These are phyloP conservation scores for Castanea crenata DNA, from an alignment of 306 rosid species.

Conservation along the genomic window DNA sequence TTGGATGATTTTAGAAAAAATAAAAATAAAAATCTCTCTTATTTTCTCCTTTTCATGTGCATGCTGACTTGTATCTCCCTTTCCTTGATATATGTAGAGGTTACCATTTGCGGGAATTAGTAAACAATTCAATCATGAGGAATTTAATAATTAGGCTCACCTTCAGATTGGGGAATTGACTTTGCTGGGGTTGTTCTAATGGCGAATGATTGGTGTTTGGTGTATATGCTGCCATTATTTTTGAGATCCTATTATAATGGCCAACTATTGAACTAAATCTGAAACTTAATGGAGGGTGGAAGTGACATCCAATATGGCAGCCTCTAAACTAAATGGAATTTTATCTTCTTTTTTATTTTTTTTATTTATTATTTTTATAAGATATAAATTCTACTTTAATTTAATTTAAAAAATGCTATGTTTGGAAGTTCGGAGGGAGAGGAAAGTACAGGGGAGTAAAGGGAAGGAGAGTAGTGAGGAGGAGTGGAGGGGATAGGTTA, in stretches of 20 bases:
- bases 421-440: no score
- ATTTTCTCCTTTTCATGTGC: not conserved
- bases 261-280: conserved; percentile 14
- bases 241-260: not conserved
- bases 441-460: no score
- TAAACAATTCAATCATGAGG: conserved; percentile 10
- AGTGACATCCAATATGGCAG: conserved; percentile 10
- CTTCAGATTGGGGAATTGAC: not conserved
- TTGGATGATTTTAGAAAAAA: not conserved
- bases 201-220: conserved; percentile 29
- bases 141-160: conserved; percentile 21
- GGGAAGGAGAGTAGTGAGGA: no score
- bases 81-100: not conserved
- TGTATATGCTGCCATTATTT: conserved; percentile 29
- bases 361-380: no score
- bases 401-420: no score
- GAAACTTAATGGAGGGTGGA: conserved; percentile 2
- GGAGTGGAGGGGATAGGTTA: no score
- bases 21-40: not conserved
- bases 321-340: conserved; percentile 8
- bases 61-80: not conserved
- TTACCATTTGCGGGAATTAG: conserved; percentile 8
- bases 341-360: not conserved
- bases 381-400: no score
- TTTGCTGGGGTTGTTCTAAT: conserved; percentile 23